phyloP scores from a whole-genome alignment of 163 green algal genomes.

The Prototheca wickerhamii region DNA sequence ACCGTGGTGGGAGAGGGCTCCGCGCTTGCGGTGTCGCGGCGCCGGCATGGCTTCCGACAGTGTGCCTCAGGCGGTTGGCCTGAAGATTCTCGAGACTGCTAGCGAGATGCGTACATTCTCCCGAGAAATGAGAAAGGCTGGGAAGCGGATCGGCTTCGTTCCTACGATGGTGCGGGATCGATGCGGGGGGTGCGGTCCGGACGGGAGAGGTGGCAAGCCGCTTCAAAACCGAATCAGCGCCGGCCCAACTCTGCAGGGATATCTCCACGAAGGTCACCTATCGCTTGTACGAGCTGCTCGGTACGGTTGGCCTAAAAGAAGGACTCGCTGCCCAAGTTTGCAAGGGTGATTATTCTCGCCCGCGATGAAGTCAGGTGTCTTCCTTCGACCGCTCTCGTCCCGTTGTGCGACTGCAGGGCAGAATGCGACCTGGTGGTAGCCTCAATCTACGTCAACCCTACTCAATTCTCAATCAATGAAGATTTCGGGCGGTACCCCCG shows the following conservation, averaged over 20 bases:
- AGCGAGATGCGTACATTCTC: conserved; percentile 68
- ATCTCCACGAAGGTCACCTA: conserved; percentile 89
- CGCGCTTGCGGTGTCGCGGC: too few relatives aligned
- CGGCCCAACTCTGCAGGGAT: conserved; percentile 54
- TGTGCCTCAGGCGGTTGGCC: too few relatives aligned
- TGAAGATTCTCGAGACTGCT: too few relatives aligned
- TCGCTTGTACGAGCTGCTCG: conserved; percentile 68
- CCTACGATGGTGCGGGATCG: conserved; percentile 79
- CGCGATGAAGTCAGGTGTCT: not conserved
- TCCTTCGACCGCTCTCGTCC: not conserved
- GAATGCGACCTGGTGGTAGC: conserved; percentile 75
- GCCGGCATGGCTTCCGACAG: too few relatives aligned
- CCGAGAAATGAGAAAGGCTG: conserved; percentile 39
- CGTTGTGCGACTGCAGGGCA: conserved; percentile 36
- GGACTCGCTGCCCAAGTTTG: not conserved
- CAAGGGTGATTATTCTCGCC: not conserved
- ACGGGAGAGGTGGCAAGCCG: too few relatives aligned
- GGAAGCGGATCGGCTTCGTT: conserved; percentile 71
- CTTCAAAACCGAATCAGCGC: not conserved
- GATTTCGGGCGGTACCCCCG: conserved; percentile 91
- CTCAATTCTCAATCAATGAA: conserved; percentile 76
- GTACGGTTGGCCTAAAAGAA: conserved; percentile 19
- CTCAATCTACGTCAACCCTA: conserved; percentile 97
- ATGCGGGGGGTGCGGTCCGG: not conserved
- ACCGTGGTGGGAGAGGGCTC: too few relatives aligned